These are phyloP conservation scores for Spergularia bocconei DNA, from an alignment of 148 eudicot species.

Conservation along the genomic window DNA sequence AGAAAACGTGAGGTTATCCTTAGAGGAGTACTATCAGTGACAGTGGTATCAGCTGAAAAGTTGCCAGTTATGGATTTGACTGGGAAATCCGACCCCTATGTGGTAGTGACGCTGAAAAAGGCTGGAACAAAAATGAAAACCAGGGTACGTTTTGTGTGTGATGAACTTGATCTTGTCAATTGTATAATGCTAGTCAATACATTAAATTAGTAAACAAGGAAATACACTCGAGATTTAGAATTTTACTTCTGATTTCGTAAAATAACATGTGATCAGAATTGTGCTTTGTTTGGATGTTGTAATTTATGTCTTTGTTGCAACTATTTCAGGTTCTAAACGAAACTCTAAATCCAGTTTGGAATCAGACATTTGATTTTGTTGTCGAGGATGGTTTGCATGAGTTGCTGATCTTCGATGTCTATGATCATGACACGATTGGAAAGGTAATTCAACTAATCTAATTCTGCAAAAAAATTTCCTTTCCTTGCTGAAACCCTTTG, in stretches of 20 bases:
- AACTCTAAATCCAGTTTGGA: constrained; percentile 85
- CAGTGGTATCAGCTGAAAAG: constrained; percentile 67
- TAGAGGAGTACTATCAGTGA: constrained; percentile 85
- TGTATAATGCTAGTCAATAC: not conserved
- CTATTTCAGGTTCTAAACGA: constrained; percentile 63
- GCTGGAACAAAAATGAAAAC: constrained; percentile 69
- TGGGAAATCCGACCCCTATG: constrained; percentile 88
- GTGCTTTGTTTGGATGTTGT: not conserved
- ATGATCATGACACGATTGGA: constrained; percentile 89
- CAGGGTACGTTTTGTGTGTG: constrained; percentile 47
- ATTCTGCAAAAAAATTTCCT: not conserved
- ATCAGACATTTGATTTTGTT: constrained; percentile 86
- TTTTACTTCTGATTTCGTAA: not conserved
- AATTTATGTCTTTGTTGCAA: constrained; percentile 6
- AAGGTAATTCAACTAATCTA: constrained; percentile 44
- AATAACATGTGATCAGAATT: not conserved
- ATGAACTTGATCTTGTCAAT: not conserved
- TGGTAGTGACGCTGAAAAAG: constrained; percentile 60
- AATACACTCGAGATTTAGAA: too few species aligned
- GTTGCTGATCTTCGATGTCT: constrained; percentile 64
- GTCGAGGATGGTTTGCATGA: constrained; percentile 92
- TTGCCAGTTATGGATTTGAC: constrained; percentile 67
- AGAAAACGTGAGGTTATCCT: constrained; percentile 55
- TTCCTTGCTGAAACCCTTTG: not conserved
- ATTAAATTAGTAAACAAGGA: not conserved